phyloP scores from a whole-genome alignment of 768 basidiomycete species.

The Auricularia heimuer region DNA sequence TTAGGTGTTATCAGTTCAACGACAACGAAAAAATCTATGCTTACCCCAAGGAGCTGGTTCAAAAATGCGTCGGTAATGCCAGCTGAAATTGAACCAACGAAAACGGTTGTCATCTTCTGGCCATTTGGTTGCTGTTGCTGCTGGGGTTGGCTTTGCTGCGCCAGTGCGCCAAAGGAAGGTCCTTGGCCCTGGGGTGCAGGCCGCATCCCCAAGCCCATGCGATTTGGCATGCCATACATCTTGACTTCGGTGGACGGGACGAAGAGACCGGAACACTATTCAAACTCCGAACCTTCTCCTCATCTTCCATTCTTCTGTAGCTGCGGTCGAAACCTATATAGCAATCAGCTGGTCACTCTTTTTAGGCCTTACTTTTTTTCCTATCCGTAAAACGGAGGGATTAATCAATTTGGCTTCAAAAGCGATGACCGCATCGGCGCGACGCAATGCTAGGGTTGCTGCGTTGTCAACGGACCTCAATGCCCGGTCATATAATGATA shows the following conservation, averaged over 20 bases:
- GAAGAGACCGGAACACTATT: too few relatives aligned
- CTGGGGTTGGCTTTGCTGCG: slow-evolving; percentile 65
- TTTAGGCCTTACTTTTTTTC: too few relatives aligned
- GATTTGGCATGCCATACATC: slow-evolving; percentile 64
- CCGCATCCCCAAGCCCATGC: slow-evolving; percentile 82
- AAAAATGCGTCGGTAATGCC: slow-evolving; percentile 80
- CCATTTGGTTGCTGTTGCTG: slow-evolving; percentile 55
- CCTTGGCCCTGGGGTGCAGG: slow-evolving; percentile 40
- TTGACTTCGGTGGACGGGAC: neutral
- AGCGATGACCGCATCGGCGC: too few relatives aligned
- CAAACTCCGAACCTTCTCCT: too few relatives aligned
- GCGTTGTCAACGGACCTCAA: too few relatives aligned
- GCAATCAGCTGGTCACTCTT: too few relatives aligned
- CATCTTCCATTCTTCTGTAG: too few relatives aligned
- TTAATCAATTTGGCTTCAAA: too few relatives aligned
- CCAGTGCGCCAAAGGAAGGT: slow-evolving; percentile 81
- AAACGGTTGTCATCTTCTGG: slow-evolving; percentile 66
- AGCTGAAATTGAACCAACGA: slow-evolving; percentile 92
- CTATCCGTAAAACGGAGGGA: too few relatives aligned
- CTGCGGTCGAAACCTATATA: too few relatives aligned
- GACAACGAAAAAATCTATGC: slow-evolving; percentile 14
- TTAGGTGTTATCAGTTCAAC: neutral
- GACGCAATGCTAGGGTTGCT: too few relatives aligned
- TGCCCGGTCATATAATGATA: too few relatives aligned
- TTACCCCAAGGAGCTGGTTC: slow-evolving; percentile 64